phyloP scores from a whole-genome alignment of 1,139 yeast genomes.

The Groenewaldozyma sp. region DNA sequence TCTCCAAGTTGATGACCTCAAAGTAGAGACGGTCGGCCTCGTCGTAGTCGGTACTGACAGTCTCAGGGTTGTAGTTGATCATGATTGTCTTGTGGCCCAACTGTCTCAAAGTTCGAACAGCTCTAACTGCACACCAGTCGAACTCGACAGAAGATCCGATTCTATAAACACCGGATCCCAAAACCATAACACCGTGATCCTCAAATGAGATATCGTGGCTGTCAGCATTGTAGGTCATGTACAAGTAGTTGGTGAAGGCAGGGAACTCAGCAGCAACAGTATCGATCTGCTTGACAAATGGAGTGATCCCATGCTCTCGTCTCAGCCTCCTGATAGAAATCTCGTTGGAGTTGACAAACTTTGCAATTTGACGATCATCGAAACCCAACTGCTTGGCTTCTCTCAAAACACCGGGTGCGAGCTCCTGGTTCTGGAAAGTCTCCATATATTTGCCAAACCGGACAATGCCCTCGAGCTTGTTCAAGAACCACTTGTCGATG shows the following conservation, averaged over 20 bases:
- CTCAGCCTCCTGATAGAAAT: conserved; percentile 87
- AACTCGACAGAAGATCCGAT: conserved; percentile 92
- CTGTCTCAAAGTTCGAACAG: conserved; percentile 88
- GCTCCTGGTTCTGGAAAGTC: conserved; percentile 46
- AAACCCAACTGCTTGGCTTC: conserved; percentile 96
- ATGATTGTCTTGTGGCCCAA: conserved; percentile 85
- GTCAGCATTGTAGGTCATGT: conserved; percentile 92
- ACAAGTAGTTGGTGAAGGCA: conserved; percentile 88
- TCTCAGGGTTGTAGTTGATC: conserved; percentile 98
- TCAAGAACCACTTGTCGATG: conserved; percentile 95
- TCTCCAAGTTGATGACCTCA: conserved; percentile 90
- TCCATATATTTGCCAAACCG: conserved; percentile 57
- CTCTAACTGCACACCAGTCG: conserved; percentile 95
- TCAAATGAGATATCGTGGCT: conserved; percentile 76
- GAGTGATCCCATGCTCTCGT: conserved; percentile 78
- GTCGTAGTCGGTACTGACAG: conserved; percentile 96
- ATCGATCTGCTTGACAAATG: conserved; percentile 95
- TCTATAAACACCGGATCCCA: conserved; percentile 92
- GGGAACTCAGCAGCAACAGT: conserved; percentile 99
- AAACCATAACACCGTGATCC: conserved; percentile 81
- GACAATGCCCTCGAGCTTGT: conserved; percentile 69
- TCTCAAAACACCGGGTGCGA: conserved; percentile 54
- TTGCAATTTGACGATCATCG: conserved; percentile 94
- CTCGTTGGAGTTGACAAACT: conserved; percentile 82
- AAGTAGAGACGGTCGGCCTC: conserved; percentile 97